Conservation (phyloP, 208 protist species). For the Naegleria gruberi region DNA sequence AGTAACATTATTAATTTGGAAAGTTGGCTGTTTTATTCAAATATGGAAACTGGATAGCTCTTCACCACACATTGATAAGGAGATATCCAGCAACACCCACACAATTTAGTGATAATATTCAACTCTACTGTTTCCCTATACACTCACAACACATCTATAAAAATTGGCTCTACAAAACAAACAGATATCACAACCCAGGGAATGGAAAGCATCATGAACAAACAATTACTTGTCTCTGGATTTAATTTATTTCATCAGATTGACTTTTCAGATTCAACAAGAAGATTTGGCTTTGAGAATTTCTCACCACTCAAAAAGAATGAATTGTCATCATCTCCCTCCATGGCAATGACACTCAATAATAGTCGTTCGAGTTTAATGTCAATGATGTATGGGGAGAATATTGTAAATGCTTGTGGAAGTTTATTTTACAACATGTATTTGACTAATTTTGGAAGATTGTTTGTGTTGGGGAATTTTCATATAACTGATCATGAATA, state of each 20-base stretch:
- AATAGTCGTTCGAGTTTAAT: neutral
- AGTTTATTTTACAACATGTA: neutral
- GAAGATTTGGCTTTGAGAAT: neutral
- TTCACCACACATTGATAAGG: too few species aligned
- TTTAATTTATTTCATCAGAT: neutral
- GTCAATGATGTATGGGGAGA: neutral
- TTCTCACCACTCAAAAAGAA: neutral
- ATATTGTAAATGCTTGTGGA: neutral
- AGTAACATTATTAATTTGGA: too few species aligned
- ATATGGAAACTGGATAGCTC: too few species aligned
- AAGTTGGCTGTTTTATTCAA: too few species aligned
- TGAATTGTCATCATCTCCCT: neutral
- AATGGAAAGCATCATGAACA: neutral
- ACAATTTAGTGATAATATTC: too few species aligned
- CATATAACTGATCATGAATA: neutral
- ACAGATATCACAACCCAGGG: too few species aligned
- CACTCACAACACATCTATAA: too few species aligned
- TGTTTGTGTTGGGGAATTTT: neutral
- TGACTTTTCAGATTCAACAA: neutral
- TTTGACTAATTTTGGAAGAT: neutral
- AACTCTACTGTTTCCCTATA: too few species aligned
- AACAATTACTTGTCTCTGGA: neutral
- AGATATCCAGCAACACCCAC: too few species aligned
- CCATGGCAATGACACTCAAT: neutral
- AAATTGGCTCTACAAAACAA: too few species aligned